Evolutionary conservation across 2,329 filamentous ascomycete species (phyloP).

Genomic region (Paraphaeosphaeria sporulosa): DNA sequence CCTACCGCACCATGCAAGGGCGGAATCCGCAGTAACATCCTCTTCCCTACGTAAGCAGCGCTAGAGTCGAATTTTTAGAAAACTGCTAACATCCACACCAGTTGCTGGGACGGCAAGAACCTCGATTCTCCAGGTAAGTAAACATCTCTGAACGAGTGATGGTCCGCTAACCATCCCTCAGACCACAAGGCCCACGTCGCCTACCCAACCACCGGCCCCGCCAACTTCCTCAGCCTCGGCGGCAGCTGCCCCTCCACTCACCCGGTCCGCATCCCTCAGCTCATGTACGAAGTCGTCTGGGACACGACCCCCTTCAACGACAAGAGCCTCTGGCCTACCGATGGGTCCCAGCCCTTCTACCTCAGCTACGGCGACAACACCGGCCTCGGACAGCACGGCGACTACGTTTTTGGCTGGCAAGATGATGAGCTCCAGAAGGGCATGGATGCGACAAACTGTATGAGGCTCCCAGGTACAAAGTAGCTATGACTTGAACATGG

Average conservation of each 20-base stretch:
- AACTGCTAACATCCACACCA: conserved; percentile 2
- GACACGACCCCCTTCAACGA: conserved; percentile 48
- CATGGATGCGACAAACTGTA: conserved; percentile 31
- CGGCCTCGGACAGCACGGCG: conserved; percentile 33
- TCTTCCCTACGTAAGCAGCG: conserved; percentile 33
- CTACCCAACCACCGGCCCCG: conserved; percentile 45
- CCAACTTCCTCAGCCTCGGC: conserved; percentile 31
- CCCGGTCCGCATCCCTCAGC: conserved; percentile 55
- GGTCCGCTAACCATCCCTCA: not conserved
- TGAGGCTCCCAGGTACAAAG: no score
- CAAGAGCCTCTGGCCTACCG: conserved; percentile 32
- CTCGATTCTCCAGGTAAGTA: conserved; percentile 50
- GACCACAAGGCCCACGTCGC: conserved; percentile 59
- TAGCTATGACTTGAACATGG: no score
- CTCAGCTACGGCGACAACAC: conserved; percentile 35
- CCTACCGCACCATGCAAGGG: conserved; percentile 26
- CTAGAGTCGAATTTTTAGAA: no score
- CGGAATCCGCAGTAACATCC: conserved; percentile 33
- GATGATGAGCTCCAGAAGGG: conserved; percentile 32
- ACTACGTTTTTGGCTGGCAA: conserved; percentile 40
- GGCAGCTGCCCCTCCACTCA: conserved; percentile 52
- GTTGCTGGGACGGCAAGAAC: conserved; percentile 55
- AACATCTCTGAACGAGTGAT: not conserved
- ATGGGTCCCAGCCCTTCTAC: conserved; percentile 35
- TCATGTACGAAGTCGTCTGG: conserved; percentile 56